Percentiles rank a stretch among this genome's conserved stretches.
Conservation (phyloP, 106 monocot genomes). For the Chionographis japonica region DNA sequence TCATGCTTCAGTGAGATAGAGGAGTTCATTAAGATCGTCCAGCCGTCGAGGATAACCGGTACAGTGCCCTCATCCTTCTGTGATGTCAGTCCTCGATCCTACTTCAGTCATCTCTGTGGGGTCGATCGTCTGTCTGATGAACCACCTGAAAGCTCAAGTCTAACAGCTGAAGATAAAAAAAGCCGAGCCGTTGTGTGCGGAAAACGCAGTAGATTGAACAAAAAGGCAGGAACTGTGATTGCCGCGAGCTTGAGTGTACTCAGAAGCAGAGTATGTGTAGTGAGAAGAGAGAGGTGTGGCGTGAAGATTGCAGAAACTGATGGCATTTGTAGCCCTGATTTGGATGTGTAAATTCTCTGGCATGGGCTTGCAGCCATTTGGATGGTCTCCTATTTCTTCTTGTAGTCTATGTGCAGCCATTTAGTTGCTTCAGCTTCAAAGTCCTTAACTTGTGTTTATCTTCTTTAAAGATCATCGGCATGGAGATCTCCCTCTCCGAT, state of each 20-base stretch:
- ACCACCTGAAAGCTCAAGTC: background rate
- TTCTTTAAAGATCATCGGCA: no score
- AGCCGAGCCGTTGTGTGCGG: background rate
- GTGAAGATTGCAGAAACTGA: slow-evolving; percentile 36
- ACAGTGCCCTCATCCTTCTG: slow-evolving; percentile 56
- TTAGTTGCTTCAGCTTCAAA: no score
- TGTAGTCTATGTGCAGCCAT: no score
- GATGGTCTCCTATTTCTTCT: no score
- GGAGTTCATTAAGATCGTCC: slow-evolving; percentile 45
- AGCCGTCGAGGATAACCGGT: slow-evolving; percentile 41
- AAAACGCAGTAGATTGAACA: slow-evolving; percentile 16
- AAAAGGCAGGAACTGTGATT: slow-evolving; percentile 10
- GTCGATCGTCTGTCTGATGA: slow-evolving; percentile 1
- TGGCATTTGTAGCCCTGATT: slow-evolving; percentile 5
- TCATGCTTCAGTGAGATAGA: slow-evolving; percentile 61
- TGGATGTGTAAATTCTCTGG: slow-evolving; percentile 1
- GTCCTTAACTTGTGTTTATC: no score
- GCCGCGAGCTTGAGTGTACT: slow-evolving; percentile 9
- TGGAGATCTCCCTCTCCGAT: no score
- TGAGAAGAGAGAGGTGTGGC: slow-evolving; percentile 37
- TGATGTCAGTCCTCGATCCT: slow-evolving; percentile 48
- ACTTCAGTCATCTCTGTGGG: slow-evolving; percentile 40
- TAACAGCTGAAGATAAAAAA: slow-evolving; percentile 12
- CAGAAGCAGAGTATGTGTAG: slow-evolving; percentile 30
- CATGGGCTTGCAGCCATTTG: background rate